Base-by-base conservation (phyloP, 2,329 filamentous ascomycete species). In the Pseudogymnoascus sp. region DNA sequence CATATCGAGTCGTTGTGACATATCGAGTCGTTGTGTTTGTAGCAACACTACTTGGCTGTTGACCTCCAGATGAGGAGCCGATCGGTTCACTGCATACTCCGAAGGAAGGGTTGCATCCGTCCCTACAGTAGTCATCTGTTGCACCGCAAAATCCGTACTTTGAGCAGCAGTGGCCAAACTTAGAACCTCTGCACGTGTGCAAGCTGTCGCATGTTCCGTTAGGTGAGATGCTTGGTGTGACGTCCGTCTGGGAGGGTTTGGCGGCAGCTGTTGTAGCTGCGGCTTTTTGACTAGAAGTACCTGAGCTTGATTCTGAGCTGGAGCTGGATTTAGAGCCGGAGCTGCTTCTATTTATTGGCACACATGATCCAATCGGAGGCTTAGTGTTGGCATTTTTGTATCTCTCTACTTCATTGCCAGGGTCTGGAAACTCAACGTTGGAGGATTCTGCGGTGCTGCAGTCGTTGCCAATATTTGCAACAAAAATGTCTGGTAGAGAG, bases 401-500 rank as follows among this genome's bases (percentile, higher is more conserved):
- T 75, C 70, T 9, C n/a, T n/a, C n/a, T n/a, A n/a, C n/a, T n/a
- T n/a, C n/a, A n/a, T 70, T 64, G 9, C 83, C 83, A 3, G 82
- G 78, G 42, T 78, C 66, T 8, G 83, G 82, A 73, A 83, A 84
- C 59, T 74, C 71, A 55, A 83, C 77, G 58, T 82, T 77, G 44
- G 76, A 66, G n/a, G 71, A 69, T 62, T 79, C 77, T 2, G 72
- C 71, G 8, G 80, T 83, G 7, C 66, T 70, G 69, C 81, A 84
- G 9, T 69, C 68, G 7, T 76, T 75, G 35, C 74, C 71, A 39
- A 83, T 69, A 67, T 86, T 85, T 69, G 80, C 82, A 9, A 82
- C 76, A 67, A 84, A 85, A 70, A 85, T 77, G 17, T 76, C 72
- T 0, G 83, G 83, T 0, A 84, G 12, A 76, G 8, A 67, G 66